Percentiles rank a stretch among this genome's conserved stretches.
Evolutionary conservation across 352 stramenopile genomes (phyloP).

Genomic region (Phytophthora europaea): DNA sequence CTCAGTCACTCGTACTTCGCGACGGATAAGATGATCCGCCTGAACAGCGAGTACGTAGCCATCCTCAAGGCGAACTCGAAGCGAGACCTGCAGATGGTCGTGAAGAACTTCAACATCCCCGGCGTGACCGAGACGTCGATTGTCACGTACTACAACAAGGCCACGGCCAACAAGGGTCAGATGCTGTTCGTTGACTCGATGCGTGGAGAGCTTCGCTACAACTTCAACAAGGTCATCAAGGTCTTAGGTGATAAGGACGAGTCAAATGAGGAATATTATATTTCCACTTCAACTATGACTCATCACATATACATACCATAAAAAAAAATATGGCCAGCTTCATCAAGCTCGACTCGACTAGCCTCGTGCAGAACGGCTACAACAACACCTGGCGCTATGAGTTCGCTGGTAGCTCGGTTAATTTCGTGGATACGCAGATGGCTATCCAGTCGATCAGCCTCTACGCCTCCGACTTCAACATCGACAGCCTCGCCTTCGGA

Average conservation of each 20-base stretch:
- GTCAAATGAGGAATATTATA: neutral
- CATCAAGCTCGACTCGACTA: constrained; percentile 19
- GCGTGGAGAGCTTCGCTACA: constrained; percentile 17
- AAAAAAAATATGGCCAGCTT: constrained; percentile 16
- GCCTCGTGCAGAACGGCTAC: constrained; percentile 15
- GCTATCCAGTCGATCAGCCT: neutral
- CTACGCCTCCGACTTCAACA: neutral
- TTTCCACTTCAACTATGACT: constrained; percentile 7
- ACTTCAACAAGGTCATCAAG: constrained; percentile 13
- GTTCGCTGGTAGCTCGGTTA: constrained; percentile 1
- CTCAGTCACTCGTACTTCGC: neutral
- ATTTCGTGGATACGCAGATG: constrained; percentile 11
- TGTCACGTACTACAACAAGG: constrained; percentile 5
- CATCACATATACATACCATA: constrained; percentile 17
- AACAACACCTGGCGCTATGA: constrained; percentile 17
- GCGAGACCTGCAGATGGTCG: constrained; percentile 25
- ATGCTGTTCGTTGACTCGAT: constrained; percentile 14
- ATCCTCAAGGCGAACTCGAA: constrained; percentile 29
- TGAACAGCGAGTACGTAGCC: neutral
- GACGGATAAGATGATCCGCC: neutral
- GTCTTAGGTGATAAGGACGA: neutral
- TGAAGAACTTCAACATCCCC: constrained; percentile 25
- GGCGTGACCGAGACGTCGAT: constrained; percentile 2
- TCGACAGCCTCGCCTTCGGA: neutral
- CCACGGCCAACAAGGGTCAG: constrained; percentile 8